Conservation (phyloP, 768 basidiomycete species). For the Holtermanniella nyarrowii region DNA sequence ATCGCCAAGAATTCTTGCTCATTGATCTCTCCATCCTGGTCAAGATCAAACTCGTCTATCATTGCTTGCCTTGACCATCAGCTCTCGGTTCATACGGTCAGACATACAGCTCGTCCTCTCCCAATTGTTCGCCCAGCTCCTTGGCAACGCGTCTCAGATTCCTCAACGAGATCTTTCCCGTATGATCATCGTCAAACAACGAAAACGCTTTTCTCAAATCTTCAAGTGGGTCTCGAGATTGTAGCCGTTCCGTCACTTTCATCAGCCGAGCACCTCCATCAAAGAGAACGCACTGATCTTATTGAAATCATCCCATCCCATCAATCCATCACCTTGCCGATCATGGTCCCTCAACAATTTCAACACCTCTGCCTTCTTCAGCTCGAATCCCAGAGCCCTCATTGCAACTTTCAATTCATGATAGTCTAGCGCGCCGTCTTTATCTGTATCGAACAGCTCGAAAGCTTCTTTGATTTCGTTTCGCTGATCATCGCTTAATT, state of each 20-base stretch:
- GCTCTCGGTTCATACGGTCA: background rate
- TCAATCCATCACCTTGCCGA: slow-evolving; percentile 59
- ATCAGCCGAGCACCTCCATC: no score
- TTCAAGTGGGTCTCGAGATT: slow-evolving; percentile 89
- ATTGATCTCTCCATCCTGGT: slow-evolving; percentile 94
- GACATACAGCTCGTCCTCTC: slow-evolving; percentile 91
- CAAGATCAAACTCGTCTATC: slow-evolving; percentile 99
- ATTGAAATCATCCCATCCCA: slow-evolving; percentile 88
- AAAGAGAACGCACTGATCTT: slow-evolving; percentile 63
- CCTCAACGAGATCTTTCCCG: slow-evolving; percentile 82
- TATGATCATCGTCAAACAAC: slow-evolving; percentile 90
- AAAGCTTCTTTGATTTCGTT: slow-evolving; percentile 98
- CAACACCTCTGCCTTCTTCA: slow-evolving; percentile 96
- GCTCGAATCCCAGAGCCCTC: slow-evolving; percentile 91
- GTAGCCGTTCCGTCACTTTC: slow-evolving; percentile 94
- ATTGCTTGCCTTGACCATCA: slow-evolving; percentile 71
- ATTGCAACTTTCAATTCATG: slow-evolving; percentile 99
- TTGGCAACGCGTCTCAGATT: slow-evolving; percentile 90
- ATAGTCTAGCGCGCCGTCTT: slow-evolving; percentile 91
- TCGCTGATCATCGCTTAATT: slow-evolving; percentile 47
- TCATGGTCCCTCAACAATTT: slow-evolving; percentile 87
- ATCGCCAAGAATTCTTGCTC: slow-evolving; percentile 94
- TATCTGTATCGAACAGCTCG: slow-evolving; percentile 97
- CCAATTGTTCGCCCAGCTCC: slow-evolving; percentile 87
- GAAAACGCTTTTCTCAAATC: slow-evolving; percentile 94